Evolutionary conservation across 1,284 basidiomycete genomes (phyloP).

Genomic region (Tilletia indica): DNA sequence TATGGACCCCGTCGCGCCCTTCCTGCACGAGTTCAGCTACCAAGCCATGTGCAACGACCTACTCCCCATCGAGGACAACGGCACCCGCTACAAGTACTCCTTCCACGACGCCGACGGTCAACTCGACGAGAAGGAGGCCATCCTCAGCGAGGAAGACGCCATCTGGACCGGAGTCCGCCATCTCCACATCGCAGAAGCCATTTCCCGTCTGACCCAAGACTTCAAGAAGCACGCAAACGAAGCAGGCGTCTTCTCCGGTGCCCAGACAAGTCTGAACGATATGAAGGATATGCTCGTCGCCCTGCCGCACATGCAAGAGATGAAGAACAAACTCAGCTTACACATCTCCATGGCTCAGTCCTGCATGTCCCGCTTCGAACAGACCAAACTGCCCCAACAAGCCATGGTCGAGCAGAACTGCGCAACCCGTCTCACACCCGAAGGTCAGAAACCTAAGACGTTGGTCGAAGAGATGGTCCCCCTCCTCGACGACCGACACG

Average conservation of each 20-base stretch:
- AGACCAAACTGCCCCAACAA: constrained; percentile 77
- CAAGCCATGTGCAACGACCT: constrained; percentile 98
- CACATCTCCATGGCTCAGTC: constrained; percentile 97
- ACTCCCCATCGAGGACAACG: constrained; percentile 71
- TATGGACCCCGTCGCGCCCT: constrained; percentile 86
- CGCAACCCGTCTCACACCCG: constrained; percentile 49
- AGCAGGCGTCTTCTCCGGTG: constrained; percentile 74
- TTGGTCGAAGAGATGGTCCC: constrained; percentile 99
- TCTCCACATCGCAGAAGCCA: constrained; percentile 97
- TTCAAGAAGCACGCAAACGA: constrained; percentile 91
- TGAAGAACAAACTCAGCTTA: constrained; percentile 92
- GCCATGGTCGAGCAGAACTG: constrained; percentile 83
- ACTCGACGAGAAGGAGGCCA: constrained; percentile 81
- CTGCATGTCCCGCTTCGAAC: constrained; percentile 91
- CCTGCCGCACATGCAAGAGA: constrained; percentile 90
- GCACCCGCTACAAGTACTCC: constrained; percentile 77
- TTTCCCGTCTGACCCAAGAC: constrained; percentile 90
- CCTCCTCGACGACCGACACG: constrained; percentile 77
- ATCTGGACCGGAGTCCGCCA: constrained; percentile 92
- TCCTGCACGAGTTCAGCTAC: constrained; percentile 97
- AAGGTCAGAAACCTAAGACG: constrained; percentile 48
- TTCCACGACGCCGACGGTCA: constrained; percentile 61
- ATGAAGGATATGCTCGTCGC: constrained; percentile 99
- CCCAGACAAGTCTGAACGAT: constrained; percentile 80
- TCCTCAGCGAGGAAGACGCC: constrained; percentile 77